Base-by-base conservation (phyloP, 495 filamentous ascomycete genomes). In the Tuber aestivum region DNA sequence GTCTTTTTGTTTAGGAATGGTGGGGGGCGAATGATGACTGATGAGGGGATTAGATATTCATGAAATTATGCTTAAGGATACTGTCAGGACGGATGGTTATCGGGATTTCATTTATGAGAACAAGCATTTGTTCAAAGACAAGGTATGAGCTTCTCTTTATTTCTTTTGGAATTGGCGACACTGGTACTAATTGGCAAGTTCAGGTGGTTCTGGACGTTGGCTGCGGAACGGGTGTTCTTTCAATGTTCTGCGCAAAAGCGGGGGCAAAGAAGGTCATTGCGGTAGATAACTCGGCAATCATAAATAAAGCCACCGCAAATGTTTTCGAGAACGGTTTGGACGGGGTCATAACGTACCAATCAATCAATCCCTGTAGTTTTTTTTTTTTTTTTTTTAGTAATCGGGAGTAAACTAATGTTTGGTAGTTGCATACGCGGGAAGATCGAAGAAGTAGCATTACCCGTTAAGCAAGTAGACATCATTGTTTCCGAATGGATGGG, bases 401-500 rank as follows among this genome's bases (percentile, higher is more conserved):
- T 50, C 14, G 35, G 56, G 3, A 45, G 35, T 41, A n/a, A 48
- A 65, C 68, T 37, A 70, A 71, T 65, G 21, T 32, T 72, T 50
- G 75, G 41, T 7, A 71, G 72, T 41, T 82, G 56, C 56, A 69
- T 83, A 74, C 93, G 92, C 80, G 94, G 94, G 71, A 97, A 95
- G 86, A 94, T 97, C 83, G 94, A 97, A 84, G 95, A 97, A 82
- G 91, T 97, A 56, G 87, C 88, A 45, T 80, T 96, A 72, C 93
- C 93, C 1, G 91, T 94, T 77, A 87, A 89, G 74, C 87, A 95
- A 83, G 94, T 97, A 70, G 94, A 97, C 80, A 94, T 97, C 83
- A 97, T 97, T 79, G 90, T 97, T 74, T 97, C 93, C 3, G 94
- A 97, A 83, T 97, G 94, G 94, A 97, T 97, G 94, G 94, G 94